phyloP scores from a whole-genome alignment of 2,329 filamentous ascomycete species.

The Moelleriella libera region DNA sequence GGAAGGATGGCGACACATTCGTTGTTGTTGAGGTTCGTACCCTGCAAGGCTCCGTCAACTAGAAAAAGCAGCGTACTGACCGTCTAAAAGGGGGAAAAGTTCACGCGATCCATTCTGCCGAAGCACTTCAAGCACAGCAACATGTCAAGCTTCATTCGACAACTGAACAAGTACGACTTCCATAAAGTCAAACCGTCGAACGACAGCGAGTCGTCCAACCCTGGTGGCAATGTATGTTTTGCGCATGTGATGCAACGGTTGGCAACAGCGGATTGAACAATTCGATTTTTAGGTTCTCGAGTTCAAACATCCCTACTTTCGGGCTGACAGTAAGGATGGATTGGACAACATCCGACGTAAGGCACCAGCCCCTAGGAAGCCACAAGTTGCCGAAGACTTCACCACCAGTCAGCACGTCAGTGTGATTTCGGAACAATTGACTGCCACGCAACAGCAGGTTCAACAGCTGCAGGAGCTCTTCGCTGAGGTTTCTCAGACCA shows the following conservation, averaged over 20 bases:
- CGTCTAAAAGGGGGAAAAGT: conserved; percentile 71
- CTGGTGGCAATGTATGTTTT: conserved; percentile 20
- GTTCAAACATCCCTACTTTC: conserved; percentile 95
- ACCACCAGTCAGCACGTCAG: conserved; percentile 79
- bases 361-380: conserved; percentile 78
- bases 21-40: conserved; percentile 75
- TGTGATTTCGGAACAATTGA: conserved; percentile 73
- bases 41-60: no score
- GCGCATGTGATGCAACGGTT: neutral
- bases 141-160: conserved; percentile 90
- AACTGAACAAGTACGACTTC: conserved; percentile 96
- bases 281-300: conserved; percentile 40
- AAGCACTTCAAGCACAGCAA: conserved; percentile 99
- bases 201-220: conserved; percentile 18
- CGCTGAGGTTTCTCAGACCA: conserved; percentile 56
- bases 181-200: conserved; percentile 68
- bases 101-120: conserved; percentile 90
- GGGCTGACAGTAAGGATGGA: conserved; percentile 88
- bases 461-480: conserved; percentile 77
- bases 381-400: conserved; percentile 51
- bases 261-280: no score
- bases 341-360: conserved; percentile 94
- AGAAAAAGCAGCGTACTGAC: no score
- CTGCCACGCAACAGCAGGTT: conserved; percentile 84
- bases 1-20: conserved; percentile 87